These are phyloP conservation scores for Aspergillus pseudoviridinutans DNA, from an alignment of 2,329 filamentous ascomycete genomes.

Conservation along the genomic window DNA sequence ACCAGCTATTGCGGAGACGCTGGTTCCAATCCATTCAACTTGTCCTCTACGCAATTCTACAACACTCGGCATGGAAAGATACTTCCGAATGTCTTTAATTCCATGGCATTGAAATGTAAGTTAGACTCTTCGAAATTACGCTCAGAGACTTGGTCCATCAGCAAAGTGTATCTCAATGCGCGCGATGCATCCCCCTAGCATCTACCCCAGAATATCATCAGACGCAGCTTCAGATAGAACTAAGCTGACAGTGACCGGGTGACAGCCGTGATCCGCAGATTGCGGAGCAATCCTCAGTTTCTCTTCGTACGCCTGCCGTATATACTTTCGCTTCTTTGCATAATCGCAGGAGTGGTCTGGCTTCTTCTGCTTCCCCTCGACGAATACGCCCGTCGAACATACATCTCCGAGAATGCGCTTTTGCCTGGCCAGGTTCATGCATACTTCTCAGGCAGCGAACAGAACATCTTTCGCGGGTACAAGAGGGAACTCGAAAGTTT, in stretches of 20 bases:
- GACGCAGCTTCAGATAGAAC: slow-evolving; percentile 9
- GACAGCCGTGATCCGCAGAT: slow-evolving; percentile 40
- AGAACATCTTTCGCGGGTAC: slow-evolving; percentile 89
- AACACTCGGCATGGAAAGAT: slow-evolving; percentile 18
- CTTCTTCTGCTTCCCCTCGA: slow-evolving; percentile 84
- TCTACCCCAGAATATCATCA: slow-evolving; percentile 13
- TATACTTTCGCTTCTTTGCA: slow-evolving; percentile 79
- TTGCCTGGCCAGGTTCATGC: slow-evolving; percentile 95
- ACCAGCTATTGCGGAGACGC: slow-evolving; percentile 4
- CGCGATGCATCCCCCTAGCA: not conserved
- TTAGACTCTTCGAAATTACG: not conserved
- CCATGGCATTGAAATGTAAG: slow-evolving; percentile 42
- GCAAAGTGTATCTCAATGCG: not conserved
- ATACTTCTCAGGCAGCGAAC: slow-evolving; percentile 94
- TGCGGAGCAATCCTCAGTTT: slow-evolving; percentile 76
- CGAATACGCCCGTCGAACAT: slow-evolving; percentile 85
- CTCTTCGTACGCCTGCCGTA: slow-evolving; percentile 71
- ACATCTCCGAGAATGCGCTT: slow-evolving; percentile 96
- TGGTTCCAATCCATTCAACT: slow-evolving; percentile 1
- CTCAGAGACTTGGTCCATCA: not conserved
- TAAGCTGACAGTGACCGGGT: slow-evolving; percentile 18
- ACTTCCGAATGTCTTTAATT: slow-evolving; percentile 23
- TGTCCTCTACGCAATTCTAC: not conserved
- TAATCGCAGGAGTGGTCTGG: slow-evolving; percentile 83
- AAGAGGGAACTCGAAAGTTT: slow-evolving; percentile 70